A percentile compares a stretch with the other conserved stretches of the same genome.
These are phyloP conservation scores for Hypsizygus ulmarius DNA, from an alignment of 1,284 basidiomycete species.

Conservation along the genomic window DNA sequence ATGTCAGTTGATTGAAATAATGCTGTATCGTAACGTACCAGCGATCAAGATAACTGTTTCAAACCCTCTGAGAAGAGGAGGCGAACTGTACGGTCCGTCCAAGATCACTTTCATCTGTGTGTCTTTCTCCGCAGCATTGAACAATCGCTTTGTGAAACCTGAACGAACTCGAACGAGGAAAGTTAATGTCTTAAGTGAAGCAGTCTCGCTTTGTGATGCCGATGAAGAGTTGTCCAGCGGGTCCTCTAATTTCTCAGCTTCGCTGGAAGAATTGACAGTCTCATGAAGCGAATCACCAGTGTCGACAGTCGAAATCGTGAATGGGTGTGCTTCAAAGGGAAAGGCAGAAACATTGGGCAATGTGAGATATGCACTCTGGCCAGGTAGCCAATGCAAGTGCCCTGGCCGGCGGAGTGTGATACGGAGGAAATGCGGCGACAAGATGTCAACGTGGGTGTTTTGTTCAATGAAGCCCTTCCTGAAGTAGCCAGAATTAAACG, in stretches of 20 bases:
- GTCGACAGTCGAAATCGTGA: constrained; percentile 49
- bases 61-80: constrained; percentile 42
- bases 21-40: constrained; percentile 32
- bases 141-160: constrained; percentile 48
- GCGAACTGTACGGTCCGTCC: constrained; percentile 54
- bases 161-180: constrained; percentile 47
- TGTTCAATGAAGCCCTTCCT: constrained; percentile 29
- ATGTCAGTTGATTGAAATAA: not conserved
- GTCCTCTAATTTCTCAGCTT: constrained; percentile 11
- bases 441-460: constrained; percentile 36
- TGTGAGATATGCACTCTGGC: constrained; percentile 50
- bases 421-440: constrained; percentile 45
- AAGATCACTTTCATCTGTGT: constrained; percentile 40
- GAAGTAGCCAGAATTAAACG: constrained; percentile 44
- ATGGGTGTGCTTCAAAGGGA: constrained; percentile 52
- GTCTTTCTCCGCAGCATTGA: constrained; percentile 29
- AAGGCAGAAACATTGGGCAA: constrained; percentile 42
- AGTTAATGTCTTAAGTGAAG: constrained; percentile 34
- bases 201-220: not conserved
- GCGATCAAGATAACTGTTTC: constrained; percentile 47
- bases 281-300: constrained; percentile 30
- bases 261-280: constrained; percentile 7
- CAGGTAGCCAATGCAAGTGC: constrained; percentile 45
- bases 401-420: constrained; percentile 37
- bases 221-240: not conserved